phyloP scores from a whole-genome alignment of 108 stramenopile genomes.

The Ochromonas danica region DNA sequence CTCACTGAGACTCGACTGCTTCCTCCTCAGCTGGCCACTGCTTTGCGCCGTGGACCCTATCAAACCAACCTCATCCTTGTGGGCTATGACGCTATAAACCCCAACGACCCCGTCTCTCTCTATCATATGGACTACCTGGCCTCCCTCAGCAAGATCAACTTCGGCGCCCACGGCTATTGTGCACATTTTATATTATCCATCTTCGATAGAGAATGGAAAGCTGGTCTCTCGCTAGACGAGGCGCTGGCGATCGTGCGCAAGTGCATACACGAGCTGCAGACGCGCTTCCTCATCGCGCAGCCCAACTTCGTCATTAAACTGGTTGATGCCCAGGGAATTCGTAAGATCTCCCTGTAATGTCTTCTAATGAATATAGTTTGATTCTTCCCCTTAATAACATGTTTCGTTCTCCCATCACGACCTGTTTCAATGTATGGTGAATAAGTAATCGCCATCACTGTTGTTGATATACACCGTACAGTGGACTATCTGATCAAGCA shows the following conservation, averaged over 20 bases:
- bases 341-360: constrained; percentile 31
- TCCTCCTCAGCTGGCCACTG: constrained; percentile 72
- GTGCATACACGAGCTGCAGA: constrained; percentile 84
- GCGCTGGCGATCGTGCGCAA: constrained; percentile 74
- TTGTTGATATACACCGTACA: too few relatives aligned
- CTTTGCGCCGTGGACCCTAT: constrained; percentile 89
- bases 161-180: constrained; percentile 79
- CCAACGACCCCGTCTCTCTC: constrained; percentile 66
- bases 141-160: constrained; percentile 61
- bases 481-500: too few relatives aligned
- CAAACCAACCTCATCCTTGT: constrained; percentile 90
- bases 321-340: constrained; percentile 80
- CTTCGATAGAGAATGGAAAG: constrained; percentile 84
- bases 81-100: constrained; percentile 89
- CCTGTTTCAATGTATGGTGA: too few relatives aligned
- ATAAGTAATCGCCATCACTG: too few relatives aligned
- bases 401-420: too few relatives aligned
- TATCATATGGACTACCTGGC: constrained; percentile 92
- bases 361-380: too few relatives aligned
- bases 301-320: constrained; percentile 92
- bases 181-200: constrained; percentile 87
- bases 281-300: constrained; percentile 79
- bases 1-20: too few relatives aligned
- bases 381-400: too few relatives aligned
- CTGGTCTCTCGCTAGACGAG: constrained; percentile 73